These are phyloP conservation scores for Gaeumannomyces tritici DNA, from an alignment of 2,329 filamentous ascomycete species.

Conservation along the genomic window DNA sequence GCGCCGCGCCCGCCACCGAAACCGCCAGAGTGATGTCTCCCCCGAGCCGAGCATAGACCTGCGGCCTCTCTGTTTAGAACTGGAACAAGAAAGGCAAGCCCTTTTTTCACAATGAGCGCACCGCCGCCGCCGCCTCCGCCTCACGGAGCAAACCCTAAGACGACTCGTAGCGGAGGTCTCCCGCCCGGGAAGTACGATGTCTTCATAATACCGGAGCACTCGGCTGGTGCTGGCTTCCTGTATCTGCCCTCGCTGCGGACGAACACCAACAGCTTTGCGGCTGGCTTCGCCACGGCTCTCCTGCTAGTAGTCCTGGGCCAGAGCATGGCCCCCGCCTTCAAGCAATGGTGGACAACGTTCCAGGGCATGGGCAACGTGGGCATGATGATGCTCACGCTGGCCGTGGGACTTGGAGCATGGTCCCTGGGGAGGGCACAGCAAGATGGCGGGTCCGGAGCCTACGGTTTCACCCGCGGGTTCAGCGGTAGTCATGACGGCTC, in stretches of 20 bases:
- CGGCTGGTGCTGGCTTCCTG: slow-evolving; percentile 78
- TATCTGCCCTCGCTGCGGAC: slow-evolving; percentile 87
- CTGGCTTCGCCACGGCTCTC: slow-evolving; percentile 72
- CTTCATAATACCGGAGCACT: slow-evolving; percentile 90
- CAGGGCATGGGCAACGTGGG: slow-evolving; percentile 64
- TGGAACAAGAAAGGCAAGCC: no score
- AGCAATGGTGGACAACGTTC: slow-evolving; percentile 62
- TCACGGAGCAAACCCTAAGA: slow-evolving; percentile 70
- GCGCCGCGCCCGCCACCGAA: neutral
- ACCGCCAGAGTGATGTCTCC: slow-evolving; percentile 9
- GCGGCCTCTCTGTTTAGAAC: no score
- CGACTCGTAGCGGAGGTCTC: slow-evolving; percentile 47
- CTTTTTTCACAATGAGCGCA: slow-evolving; percentile 29
- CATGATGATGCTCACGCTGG: slow-evolving; percentile 60
- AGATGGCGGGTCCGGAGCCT: slow-evolving; percentile 19
- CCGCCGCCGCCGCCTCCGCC: slow-evolving; percentile 80
- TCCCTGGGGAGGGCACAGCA: slow-evolving; percentile 58
- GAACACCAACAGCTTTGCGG: slow-evolving; percentile 83
- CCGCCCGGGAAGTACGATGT: slow-evolving; percentile 93
- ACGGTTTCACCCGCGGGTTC: slow-evolving; percentile 8
- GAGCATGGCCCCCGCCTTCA: slow-evolving; percentile 62
- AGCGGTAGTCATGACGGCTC: no score
- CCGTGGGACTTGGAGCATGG: slow-evolving; percentile 72
- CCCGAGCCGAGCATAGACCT: slow-evolving; percentile 6
- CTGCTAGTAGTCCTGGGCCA: slow-evolving; percentile 64